Base-by-base conservation (phyloP, 352 stramenopile genomes). In the Globisporangium perplexum region DNA sequence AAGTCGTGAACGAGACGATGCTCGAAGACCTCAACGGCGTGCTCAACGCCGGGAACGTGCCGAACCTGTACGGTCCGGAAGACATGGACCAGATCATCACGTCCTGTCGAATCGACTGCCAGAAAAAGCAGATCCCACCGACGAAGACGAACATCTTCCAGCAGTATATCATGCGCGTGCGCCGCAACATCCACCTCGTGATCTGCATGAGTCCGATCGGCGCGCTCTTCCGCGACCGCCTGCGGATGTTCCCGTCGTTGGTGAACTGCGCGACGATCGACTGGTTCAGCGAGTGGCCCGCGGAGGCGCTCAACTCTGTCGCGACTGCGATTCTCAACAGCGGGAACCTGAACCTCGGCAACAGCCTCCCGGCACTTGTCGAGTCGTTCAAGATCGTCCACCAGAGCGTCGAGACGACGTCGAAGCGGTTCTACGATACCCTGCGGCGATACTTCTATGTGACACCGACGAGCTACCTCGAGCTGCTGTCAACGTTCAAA, bases 121-220 rank as follows among this genome's bases (percentile, higher is more conserved):
- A 88, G 53, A 96, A 96, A 53, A 85, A 90, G 35, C 79, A 94
- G 28, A 77, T 98, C 28, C 77, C 86, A 3, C 88, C 91, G 5
- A 98, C 91, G 1, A 97, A 97, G 62, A 91, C 95, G 20, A 98
- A 98, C 59, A 97, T 97, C 8, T 98, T 96, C 57, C 71, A 93
- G 52, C 90, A 98, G 69, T 98, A 96, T 64, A 85, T 98, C 52
- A 83, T 94, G 31, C 81, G 90, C 24, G 93, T 98, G 24, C 75
- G 90, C 4, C 74, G 76, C 23, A 98, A 97, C 60, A 90, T 98
- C 33, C 88, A 97, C 55, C 63, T 97, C 43, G 88, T 96, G 28
- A 80, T 98, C 35, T 93, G 83, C 42, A 93, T 93, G 83, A 91
- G 81, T 39, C 85, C 83, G 0, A 75, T 95, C 22, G 85, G 85